Conservation (phyloP, 495 filamentous ascomycete species). For the Penicillium salamii region DNA sequence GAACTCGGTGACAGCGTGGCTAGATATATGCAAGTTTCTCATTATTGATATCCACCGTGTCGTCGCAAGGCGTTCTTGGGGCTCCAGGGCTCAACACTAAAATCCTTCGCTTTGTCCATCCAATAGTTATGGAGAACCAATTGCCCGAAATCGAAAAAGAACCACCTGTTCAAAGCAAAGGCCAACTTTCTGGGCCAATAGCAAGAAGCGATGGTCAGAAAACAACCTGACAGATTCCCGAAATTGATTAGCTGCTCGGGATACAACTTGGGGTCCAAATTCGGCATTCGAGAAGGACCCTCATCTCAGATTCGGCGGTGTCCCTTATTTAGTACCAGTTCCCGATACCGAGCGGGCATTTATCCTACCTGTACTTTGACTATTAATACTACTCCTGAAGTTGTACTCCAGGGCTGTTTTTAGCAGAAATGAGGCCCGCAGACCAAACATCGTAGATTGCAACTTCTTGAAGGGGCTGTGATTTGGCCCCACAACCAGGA, state of each 20-base stretch:
- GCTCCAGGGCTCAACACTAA: not conserved
- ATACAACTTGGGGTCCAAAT: conserved; percentile 7
- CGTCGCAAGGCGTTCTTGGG: not conserved
- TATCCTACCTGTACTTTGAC: no score
- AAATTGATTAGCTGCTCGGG: not conserved
- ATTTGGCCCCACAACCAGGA: not conserved
- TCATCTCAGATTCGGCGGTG: not conserved
- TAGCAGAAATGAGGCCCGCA: not conserved
- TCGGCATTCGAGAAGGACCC: not conserved
- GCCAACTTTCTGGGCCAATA: not conserved
- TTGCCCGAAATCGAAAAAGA: not conserved
- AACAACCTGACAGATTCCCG: not conserved
- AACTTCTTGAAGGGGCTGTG: not conserved
- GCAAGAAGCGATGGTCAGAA: not conserved
- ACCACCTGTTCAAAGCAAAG: not conserved
- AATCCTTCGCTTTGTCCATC: not conserved
- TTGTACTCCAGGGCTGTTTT: no score
- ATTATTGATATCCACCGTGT: not conserved
- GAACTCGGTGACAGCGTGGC: not conserved
- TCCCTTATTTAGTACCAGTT: no score
- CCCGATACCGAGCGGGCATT: not conserved
- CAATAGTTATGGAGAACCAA: not conserved
- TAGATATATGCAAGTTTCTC: not conserved
- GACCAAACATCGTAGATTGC: not conserved
- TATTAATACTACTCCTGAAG: no score